Evolutionary conservation across 1,284 basidiomycete species (phyloP).

Genomic region (Chiua sp.): DNA sequence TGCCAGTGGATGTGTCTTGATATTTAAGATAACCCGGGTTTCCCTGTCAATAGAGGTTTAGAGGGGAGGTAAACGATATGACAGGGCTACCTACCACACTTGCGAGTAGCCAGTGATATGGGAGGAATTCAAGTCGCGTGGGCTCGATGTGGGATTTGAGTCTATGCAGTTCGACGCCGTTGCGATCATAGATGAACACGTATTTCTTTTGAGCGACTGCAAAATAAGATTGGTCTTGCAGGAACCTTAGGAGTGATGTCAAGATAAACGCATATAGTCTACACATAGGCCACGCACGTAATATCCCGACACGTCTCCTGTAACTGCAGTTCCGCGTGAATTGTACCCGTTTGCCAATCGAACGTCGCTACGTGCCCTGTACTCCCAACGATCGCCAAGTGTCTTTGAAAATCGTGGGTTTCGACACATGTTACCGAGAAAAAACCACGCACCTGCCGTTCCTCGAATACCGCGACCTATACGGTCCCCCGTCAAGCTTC

Average conservation of each 20-base stretch:
- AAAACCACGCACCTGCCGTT: conserved; percentile 78
- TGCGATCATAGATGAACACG: conserved; percentile 96
- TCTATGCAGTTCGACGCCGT: conserved; percentile 94
- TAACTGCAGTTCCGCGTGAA: conserved; percentile 90
- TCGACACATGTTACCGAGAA: neutral
- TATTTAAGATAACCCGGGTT: conserved; percentile 94
- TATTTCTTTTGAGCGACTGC: conserved; percentile 92
- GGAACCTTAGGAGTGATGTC: too few species aligned
- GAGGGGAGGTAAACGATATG: neutral
- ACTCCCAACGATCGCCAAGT: conserved; percentile 60
- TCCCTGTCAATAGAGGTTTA: conserved; percentile 54
- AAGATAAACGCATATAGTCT: neutral
- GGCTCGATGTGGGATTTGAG: conserved; percentile 90
- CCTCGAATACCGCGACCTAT: conserved; percentile 83
- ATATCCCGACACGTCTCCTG: conserved; percentile 92
- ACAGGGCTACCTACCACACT: conserved; percentile 64
- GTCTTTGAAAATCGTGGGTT: conserved; percentile 50
- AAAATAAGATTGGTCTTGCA: neutral
- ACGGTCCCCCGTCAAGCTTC: conserved; percentile 87
- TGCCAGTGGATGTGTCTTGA: conserved; percentile 96
- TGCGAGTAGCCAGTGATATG: conserved; percentile 95
- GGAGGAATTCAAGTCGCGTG: conserved; percentile 90
- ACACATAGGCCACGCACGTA: conserved; percentile 57
- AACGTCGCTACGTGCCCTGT: conserved; percentile 88
- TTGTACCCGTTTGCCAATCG: conserved; percentile 90